Conservation (phyloP, 352 stramenopile species). For the Phytophthora cryptogea region DNA sequence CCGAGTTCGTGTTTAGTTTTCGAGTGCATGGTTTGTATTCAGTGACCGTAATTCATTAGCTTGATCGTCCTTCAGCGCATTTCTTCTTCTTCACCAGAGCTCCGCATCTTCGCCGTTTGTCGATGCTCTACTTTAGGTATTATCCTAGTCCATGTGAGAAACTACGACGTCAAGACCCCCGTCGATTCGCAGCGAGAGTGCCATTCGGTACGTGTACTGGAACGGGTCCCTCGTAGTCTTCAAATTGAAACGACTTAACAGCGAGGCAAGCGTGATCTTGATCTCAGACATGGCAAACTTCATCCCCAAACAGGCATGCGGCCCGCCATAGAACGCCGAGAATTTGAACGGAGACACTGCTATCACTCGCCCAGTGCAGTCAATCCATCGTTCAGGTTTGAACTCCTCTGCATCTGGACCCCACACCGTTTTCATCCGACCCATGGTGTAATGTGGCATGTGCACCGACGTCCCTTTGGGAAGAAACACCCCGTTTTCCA, state of each 20-base stretch:
- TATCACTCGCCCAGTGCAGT: slow-evolving; percentile 22
- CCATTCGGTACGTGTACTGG: slow-evolving; percentile 37
- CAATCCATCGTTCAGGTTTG: slow-evolving; percentile 58
- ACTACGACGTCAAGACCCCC: slow-evolving; percentile 27
- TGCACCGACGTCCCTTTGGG: slow-evolving; percentile 36
- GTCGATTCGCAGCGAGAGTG: slow-evolving; percentile 43
- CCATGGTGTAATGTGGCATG: slow-evolving; percentile 54
- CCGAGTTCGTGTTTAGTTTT: not conserved
- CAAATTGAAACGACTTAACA: slow-evolving; percentile 43
- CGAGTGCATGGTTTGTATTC: not conserved
- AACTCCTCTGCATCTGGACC: slow-evolving; percentile 51
- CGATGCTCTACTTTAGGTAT: not conserved
- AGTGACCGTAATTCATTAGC: not conserved
- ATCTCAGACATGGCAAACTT: slow-evolving; percentile 51
- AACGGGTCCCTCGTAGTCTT: slow-evolving; percentile 22
- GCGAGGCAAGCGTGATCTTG: slow-evolving; percentile 37
- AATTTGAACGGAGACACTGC: slow-evolving; percentile 52
- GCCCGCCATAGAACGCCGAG: slow-evolving; percentile 47
- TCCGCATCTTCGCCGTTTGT: not conserved
- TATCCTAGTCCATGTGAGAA: not conserved
- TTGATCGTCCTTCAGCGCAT: not conserved
- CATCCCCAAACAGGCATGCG: slow-evolving; percentile 50
- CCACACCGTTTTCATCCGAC: slow-evolving; percentile 48
- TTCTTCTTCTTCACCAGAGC: not conserved
- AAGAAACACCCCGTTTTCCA: slow-evolving; percentile 57